These are phyloP conservation scores for Firmiana major DNA, from an alignment of 345 rosid species.

Conservation along the genomic window DNA sequence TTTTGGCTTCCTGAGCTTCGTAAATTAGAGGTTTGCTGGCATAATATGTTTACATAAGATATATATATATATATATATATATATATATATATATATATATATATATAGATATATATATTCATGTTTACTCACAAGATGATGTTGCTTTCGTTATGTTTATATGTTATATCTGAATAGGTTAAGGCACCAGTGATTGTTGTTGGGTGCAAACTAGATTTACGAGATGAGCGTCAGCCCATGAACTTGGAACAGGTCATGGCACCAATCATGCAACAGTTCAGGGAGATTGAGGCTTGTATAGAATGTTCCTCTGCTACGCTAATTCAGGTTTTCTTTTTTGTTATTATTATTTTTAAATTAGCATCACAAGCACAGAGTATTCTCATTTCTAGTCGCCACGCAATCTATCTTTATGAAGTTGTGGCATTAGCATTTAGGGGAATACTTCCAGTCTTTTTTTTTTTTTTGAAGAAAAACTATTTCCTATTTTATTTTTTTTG, in stretches of 20 bases:
- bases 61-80: no score
- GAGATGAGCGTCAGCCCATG: conserved; percentile 48
- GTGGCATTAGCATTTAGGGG: neutral
- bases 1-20: conserved; percentile 85
- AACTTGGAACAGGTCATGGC: conserved; percentile 70
- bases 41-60: neutral
- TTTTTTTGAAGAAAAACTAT: neutral
- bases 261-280: conserved; percentile 69
- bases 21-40: conserved; percentile 47
- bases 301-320: conserved; percentile 79
- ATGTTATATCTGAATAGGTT: conserved; percentile 31
- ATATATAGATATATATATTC: neutral
- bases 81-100: no score
- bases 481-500: neutral
- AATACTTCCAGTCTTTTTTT: neutral
- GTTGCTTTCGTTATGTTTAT: neutral
- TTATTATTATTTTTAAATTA: neutral
- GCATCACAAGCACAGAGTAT: neutral
- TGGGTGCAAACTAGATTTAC: conserved; percentile 86
- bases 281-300: conserved; percentile 83
- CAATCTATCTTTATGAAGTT: neutral
- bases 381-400: neutral
- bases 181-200: conserved; percentile 75
- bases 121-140: neutral
- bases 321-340: conserved; percentile 43